These are phyloP conservation scores for Botrytis fabae DNA, from an alignment of 2,329 filamentous ascomycete genomes.

Conservation along the genomic window DNA sequence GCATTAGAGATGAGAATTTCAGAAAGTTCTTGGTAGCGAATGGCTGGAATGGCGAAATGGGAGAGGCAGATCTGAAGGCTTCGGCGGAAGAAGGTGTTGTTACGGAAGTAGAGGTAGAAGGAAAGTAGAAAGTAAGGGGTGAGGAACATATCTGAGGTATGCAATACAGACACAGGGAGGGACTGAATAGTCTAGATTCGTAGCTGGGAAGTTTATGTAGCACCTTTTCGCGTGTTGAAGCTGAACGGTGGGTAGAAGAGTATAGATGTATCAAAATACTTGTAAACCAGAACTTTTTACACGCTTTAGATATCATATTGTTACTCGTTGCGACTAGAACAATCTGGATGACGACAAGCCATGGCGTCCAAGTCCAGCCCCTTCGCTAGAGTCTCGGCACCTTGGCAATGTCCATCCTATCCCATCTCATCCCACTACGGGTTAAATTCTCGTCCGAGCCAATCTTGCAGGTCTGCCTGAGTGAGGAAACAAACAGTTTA, in stretches of 20 bases:
- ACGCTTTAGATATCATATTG: not conserved
- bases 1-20: slow-evolving; percentile 47
- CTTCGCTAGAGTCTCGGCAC: not conserved
- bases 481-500: not conserved
- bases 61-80: slow-evolving; percentile 43
- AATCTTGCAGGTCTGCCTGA: not conserved
- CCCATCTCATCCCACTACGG: not conserved
- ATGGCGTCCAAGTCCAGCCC: not conserved
- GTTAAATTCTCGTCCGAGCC: not conserved
- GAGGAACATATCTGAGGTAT: not conserved
- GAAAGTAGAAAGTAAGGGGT: not conserved
- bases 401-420: not conserved
- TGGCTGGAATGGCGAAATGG: slow-evolving; percentile 51
- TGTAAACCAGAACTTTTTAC: not conserved
- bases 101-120: slow-evolving; percentile 12
- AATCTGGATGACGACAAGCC: not conserved
- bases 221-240: not conserved
- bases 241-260: not conserved
- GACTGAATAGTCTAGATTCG: not conserved
- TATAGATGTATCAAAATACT: not conserved
- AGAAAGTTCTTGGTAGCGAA: slow-evolving; percentile 46
- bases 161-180: not conserved
- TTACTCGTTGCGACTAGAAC: not conserved
- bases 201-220: not conserved
- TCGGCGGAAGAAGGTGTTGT: slow-evolving; percentile 35